Evolutionary conservation across 2,329 filamentous ascomycete genomes (phyloP).

Genomic region (Alternaria sp.): DNA sequence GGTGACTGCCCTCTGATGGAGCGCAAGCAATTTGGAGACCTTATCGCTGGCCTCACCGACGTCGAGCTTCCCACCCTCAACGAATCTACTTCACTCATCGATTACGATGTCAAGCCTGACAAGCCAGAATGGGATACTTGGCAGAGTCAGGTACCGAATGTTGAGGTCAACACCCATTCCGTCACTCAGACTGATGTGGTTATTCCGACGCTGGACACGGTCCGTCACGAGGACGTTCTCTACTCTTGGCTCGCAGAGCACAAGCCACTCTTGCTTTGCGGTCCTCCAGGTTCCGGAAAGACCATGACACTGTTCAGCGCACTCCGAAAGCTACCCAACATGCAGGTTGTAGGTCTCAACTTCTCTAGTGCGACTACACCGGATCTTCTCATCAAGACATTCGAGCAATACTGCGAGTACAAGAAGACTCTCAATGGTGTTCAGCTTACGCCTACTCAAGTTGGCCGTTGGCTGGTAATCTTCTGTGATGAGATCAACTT

Average conservation of each 20-base stretch:
- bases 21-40: conserved; percentile 89
- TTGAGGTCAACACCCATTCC: conserved; percentile 98
- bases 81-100: conserved; percentile 85
- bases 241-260: conserved; percentile 99
- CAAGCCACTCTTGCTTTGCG: conserved; percentile 94
- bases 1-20: conserved; percentile 91
- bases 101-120: conserved; percentile 90
- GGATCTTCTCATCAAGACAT: conserved; percentile 97
- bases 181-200: conserved; percentile 98
- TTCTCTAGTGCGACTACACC: conserved; percentile 99
- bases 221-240: conserved; percentile 97
- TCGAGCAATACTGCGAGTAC: conserved; percentile 99
- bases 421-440: conserved; percentile 98
- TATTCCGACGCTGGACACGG: conserved; percentile 95
- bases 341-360: conserved; percentile 99
- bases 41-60: conserved; percentile 80
- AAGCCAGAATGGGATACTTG: conserved; percentile 89
- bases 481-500: conserved; percentile 99
- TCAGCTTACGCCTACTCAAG: conserved; percentile 93
- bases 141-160: conserved; percentile 92
- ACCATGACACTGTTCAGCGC: conserved; percentile 99
- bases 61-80: conserved; percentile 85
- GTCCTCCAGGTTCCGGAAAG: conserved; percentile 97
- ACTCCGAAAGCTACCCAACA: conserved; percentile 93
- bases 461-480: conserved; percentile 96